Conservation (phyloP, 768 basidiomycete genomes). For the Suillus hirtellus region DNA sequence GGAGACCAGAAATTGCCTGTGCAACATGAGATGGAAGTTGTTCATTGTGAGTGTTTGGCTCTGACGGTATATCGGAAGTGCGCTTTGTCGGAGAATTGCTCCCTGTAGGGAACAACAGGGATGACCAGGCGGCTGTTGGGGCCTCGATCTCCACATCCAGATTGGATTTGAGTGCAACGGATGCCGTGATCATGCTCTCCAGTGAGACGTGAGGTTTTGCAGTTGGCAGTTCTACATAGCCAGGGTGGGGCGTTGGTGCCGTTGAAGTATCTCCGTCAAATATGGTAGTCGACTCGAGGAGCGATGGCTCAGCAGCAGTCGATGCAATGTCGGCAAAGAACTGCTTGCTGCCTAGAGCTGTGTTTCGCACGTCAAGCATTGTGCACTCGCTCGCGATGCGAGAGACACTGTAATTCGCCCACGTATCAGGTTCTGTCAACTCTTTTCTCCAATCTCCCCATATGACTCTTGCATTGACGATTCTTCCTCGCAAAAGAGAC, state of each 20-base stretch:
- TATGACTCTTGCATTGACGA: conserved; percentile 73
- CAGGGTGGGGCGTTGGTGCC: conserved; percentile 33
- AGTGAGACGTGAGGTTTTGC: conserved; percentile 50
- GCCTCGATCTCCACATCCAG: conserved; percentile 61
- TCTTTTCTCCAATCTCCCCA: conserved; percentile 66
- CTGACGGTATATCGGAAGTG: conserved; percentile 19
- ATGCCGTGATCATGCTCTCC: conserved; percentile 74
- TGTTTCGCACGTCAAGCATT: conserved; percentile 65
- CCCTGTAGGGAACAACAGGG: conserved; percentile 40
- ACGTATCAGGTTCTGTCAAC: conserved; percentile 61
- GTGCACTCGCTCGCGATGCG: conserved; percentile 66
- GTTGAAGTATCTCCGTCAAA: conserved; percentile 25
- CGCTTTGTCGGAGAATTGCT: conserved; percentile 29
- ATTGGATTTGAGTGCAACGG: conserved; percentile 72
- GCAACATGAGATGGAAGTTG: conserved; percentile 49
- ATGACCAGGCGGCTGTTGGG: conserved; percentile 54
- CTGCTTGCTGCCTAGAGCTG: conserved; percentile 46
- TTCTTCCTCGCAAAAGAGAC: conserved; percentile 69
- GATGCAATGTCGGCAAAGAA: conserved; percentile 5
- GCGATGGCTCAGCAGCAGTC: conserved; percentile 12
- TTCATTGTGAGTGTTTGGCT: conserved; percentile 15
- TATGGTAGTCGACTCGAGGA: conserved; percentile 7
- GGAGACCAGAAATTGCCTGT: conserved; percentile 69
- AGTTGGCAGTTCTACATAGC: conserved; percentile 36
- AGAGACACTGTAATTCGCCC: conserved; percentile 63